Evolutionary conservation across 179 eudicot genomes (phyloP).

Genomic region (Silene noctiflora): DNA sequence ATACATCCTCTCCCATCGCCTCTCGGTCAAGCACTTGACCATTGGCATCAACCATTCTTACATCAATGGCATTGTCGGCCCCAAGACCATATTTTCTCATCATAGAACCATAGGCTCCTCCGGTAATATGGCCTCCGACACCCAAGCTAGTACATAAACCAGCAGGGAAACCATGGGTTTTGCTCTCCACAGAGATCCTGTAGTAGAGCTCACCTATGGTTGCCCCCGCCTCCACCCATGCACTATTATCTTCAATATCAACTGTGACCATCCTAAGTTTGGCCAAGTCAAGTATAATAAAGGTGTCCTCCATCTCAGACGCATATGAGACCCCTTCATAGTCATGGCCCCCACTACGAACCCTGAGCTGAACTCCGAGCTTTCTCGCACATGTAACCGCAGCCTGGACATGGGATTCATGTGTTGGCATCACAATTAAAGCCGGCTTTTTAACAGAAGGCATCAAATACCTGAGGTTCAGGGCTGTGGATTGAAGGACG

Average conservation of each 20-base stretch:
- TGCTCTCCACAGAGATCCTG: constrained; percentile 37
- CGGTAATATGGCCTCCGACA: constrained; percentile 40
- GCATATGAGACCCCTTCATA: constrained; percentile 38
- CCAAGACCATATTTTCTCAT: constrained; percentile 50
- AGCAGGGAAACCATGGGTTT: constrained; percentile 36
- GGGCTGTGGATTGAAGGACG: constrained; percentile 33
- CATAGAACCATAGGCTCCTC: constrained; percentile 49
- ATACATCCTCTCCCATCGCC: constrained; percentile 47
- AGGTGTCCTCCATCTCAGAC: constrained; percentile 33
- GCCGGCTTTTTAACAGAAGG: constrained; percentile 36
- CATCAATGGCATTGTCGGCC: constrained; percentile 49
- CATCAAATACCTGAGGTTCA: constrained; percentile 33
- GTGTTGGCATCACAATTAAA: constrained; percentile 28
- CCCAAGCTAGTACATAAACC: constrained; percentile 40
- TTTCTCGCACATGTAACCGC: constrained; percentile 34
- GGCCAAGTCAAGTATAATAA: constrained; percentile 40
- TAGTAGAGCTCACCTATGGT: constrained; percentile 50
- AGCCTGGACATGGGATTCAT: constrained; percentile 29
- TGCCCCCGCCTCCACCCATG: constrained; percentile 54
- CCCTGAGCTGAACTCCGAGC: constrained; percentile 30
- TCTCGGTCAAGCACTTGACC: constrained; percentile 36
- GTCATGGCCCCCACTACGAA: constrained; percentile 43
- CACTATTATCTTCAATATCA: constrained; percentile 38
- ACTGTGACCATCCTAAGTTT: constrained; percentile 37
- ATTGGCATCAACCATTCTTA: constrained; percentile 34